Evolutionary conservation across 768 basidiomycete species (phyloP).

Genomic region (Postia placenta): DNA sequence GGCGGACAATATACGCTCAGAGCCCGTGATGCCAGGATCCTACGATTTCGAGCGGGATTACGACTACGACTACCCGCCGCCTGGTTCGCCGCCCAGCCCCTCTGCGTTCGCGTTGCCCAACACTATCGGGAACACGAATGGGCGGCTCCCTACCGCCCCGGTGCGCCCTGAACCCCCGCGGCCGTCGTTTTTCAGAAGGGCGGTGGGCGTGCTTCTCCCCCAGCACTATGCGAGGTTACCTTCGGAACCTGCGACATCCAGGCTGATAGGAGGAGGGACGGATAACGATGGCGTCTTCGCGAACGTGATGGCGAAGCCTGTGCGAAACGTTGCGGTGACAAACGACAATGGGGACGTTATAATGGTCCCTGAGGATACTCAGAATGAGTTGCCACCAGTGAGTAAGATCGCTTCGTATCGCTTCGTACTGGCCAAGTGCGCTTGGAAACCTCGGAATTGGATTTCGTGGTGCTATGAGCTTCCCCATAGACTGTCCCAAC

Average conservation of each 20-base stretch:
- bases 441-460: neutral
- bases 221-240: constrained; percentile 56
- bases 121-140: constrained; percentile 70
- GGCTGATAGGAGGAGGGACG: constrained; percentile 52
- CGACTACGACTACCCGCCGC: constrained; percentile 62
- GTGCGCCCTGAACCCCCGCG: constrained; percentile 28
- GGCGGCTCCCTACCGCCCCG: constrained; percentile 48
- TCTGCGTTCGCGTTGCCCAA: constrained; percentile 56
- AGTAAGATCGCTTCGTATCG: too few species aligned
- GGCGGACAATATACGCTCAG: constrained; percentile 20
- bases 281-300: constrained; percentile 95
- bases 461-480: too few species aligned
- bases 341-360: constrained; percentile 50
- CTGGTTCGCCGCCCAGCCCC: constrained; percentile 68
- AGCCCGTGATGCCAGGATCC: constrained; percentile 29
- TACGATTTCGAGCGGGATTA: constrained; percentile 84
- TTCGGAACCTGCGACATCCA: constrained; percentile 26
- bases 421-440: neutral
- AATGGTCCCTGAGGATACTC: constrained; percentile 72
- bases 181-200: constrained; percentile 52
- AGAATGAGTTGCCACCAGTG: constrained; percentile 85
- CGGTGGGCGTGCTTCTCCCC: constrained; percentile 57
- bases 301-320: constrained; percentile 89
- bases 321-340: constrained; percentile 34
- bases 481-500: too few species aligned